phyloP scores from a whole-genome alignment of 2,329 filamentous ascomycete species.

The Thielaviopsis populi region DNA sequence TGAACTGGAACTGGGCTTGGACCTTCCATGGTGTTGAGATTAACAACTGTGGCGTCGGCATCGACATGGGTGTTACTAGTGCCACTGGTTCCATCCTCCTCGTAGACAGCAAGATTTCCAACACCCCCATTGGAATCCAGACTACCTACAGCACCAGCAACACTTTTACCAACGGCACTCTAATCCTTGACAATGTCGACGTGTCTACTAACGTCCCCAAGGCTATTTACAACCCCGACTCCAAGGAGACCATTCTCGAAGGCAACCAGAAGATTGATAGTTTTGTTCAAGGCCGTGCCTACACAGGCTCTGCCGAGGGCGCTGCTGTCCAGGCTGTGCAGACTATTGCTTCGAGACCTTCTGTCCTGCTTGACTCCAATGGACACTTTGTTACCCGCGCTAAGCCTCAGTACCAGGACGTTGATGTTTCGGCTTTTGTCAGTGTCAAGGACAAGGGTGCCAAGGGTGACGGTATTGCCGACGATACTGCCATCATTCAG shows the following conservation, averaged over 20 bases:
- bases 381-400: conserved; percentile 67
- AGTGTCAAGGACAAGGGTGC: conserved; percentile 73
- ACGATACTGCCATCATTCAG: conserved; percentile 79
- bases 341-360: conserved; percentile 43
- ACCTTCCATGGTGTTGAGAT: conserved; percentile 62
- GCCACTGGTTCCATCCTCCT: conserved; percentile 75
- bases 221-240: conserved; percentile 47
- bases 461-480: conserved; percentile 71
- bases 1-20: conserved; percentile 91
- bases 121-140: conserved; percentile 61
- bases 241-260: conserved; percentile 44
- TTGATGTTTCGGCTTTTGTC: conserved; percentile 55
- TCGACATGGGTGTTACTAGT: conserved; percentile 60
- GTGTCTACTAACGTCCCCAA: conserved; percentile 51
- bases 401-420: conserved; percentile 73
- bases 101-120: conserved; percentile 63
- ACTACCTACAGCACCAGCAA: conserved; percentile 54
- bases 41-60: conserved; percentile 57
- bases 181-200: conserved; percentile 83
- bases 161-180: conserved; percentile 58
- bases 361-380: conserved; percentile 42
- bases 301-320: conserved; percentile 34
- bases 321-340: conserved; percentile 45
- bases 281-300: conserved; percentile 69
- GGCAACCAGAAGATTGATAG: conserved; percentile 54